Evolutionary conservation across 208 protist species (phyloP), one percentile per base, ranked within the genome.

Genomic region (Leishmania aethiopica): DNA sequence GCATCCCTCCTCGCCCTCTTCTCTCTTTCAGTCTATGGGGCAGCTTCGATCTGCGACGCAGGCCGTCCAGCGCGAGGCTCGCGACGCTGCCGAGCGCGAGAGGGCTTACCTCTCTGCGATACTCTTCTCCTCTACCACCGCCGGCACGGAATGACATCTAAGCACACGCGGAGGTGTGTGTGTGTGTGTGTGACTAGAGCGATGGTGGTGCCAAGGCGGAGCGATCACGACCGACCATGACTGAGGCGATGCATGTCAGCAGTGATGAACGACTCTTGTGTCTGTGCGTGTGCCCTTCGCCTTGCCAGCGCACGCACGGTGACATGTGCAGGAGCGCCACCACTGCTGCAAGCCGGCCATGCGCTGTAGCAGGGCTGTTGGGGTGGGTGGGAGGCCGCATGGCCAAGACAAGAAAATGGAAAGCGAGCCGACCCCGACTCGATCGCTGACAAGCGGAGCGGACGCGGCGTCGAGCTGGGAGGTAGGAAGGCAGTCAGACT

Each of bases 41-140:
- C 47, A 35, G n/a, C 83, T 86, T 55, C 78, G 83, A 22, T 80
- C 83, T 51, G 83, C 83, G 35, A 79, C 83, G 60, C 83, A 80
- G 74, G 78, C 74, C 53, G 78, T 86, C 57, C 83, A 86, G 59
- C 83, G 75, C 64, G 83, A 86, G 64, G 83, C 78, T 53, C 83
- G 74, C 53, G 83, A 86, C 57, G 78, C 83, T 25, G 83, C 83
- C 49, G 73, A 83, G 67, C 83, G 83, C 10, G 83, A 86, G 57
- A 69, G 40, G 59, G 83, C 83, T 13, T 86, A 86, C 79, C 83
- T 86, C 47, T 86, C 83, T 4, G 60, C 83, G 28, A 67, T 86
- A 62, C 78, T 86, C 45, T 86, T 86, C 51, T 51, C 82, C 51
- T 51, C 82, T 64, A 69, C 75, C 37, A 25, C 45, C 60, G 42